phyloP scores from a whole-genome alignment of 2,329 filamentous ascomycete species.

The Cladophialophora bantiana region DNA sequence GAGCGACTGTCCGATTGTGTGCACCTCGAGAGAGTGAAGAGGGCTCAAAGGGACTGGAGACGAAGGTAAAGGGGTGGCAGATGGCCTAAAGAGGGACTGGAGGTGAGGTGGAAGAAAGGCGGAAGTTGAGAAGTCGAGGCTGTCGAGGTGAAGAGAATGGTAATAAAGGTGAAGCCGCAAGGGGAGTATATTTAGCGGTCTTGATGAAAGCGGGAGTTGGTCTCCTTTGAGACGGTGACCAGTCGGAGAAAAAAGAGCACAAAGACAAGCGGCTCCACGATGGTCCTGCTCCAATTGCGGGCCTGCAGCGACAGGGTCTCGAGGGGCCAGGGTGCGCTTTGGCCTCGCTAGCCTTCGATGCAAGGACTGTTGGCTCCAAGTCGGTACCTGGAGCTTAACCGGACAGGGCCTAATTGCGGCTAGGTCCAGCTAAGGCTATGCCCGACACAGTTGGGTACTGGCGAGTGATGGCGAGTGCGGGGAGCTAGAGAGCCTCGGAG shows the following conservation, averaged over 20 bases:
- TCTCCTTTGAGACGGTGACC: constrained; percentile 12
- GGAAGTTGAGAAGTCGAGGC: constrained; percentile 19
- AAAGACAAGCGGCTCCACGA: constrained; percentile 21
- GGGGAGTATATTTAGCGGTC: constrained; percentile 19
- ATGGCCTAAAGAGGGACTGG: constrained; percentile 30
- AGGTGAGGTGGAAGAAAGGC: constrained; percentile 20
- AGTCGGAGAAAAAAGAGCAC: constrained; percentile 13
- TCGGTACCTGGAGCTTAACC: constrained; percentile 30
- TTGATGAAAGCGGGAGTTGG: neutral
- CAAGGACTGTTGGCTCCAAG: constrained; percentile 2
- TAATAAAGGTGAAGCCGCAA: constrained; percentile 13
- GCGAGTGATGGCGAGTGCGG: constrained; percentile 20
- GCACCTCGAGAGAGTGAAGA: constrained; percentile 36
- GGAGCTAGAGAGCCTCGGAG: constrained; percentile 20
- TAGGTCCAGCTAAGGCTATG: constrained; percentile 16
- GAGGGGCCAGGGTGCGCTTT: constrained; percentile 9
- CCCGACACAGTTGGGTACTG: constrained; percentile 18
- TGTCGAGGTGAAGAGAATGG: constrained; percentile 16
- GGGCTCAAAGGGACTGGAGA: constrained; percentile 26
- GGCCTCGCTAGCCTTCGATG: constrained; percentile 4
- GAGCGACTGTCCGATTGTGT: constrained; percentile 28
- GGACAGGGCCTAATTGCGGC: constrained; percentile 12
- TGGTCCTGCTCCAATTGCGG: constrained; percentile 18
- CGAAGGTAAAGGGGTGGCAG: constrained; percentile 29
- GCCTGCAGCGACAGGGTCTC: constrained; percentile 1